Percentiles rank a stretch among this genome's conserved stretches.
Conservation (phyloP, 768 basidiomycete genomes). For the Sutorius australiensis region DNA sequence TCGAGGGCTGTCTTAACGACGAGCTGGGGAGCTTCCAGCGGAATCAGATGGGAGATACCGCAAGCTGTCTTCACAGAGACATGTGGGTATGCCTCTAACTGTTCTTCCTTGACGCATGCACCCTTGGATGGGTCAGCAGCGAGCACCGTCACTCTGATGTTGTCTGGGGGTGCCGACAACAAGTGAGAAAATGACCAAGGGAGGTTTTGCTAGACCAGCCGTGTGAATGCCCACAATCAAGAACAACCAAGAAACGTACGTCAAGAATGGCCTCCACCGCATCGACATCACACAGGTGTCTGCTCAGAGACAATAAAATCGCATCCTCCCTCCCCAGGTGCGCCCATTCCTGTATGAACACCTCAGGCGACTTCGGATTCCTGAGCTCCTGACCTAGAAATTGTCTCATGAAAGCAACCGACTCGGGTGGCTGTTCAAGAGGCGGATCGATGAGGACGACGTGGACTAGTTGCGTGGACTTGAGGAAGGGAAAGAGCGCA, state of each 20-base stretch:
- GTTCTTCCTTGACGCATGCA: background rate
- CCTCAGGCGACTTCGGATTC: background rate
- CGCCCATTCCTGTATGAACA: background rate
- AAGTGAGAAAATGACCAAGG: slow-evolving; percentile 21
- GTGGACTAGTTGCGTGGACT: background rate
- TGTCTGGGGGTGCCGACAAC: slow-evolving; percentile 1
- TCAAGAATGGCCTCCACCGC: slow-evolving; percentile 8
- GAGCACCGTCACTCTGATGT: slow-evolving; percentile 10
- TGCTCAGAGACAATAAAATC: background rate
- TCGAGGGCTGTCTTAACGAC: slow-evolving; percentile 13
- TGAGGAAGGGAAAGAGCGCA: slow-evolving; percentile 14
- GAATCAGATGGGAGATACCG: slow-evolving; percentile 15
- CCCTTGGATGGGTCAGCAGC: slow-evolving; percentile 11
- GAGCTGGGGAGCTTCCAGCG: slow-evolving; percentile 9
- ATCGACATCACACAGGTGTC: slow-evolving; percentile 5
- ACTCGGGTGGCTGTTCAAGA: background rate
- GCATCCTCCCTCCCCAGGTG: slow-evolving; percentile 4
- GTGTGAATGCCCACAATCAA: background rate
- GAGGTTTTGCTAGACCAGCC: slow-evolving; percentile 14
- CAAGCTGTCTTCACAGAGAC: slow-evolving; percentile 1
- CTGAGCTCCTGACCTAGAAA: background rate
- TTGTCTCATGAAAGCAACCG: background rate
- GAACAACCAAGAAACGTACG: slow-evolving; percentile 1
- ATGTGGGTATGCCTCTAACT: slow-evolving; percentile 3
- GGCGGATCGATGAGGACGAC: slow-evolving; percentile 24